Percentiles rank a stretch among this genome's conserved stretches.
phyloP scores from a whole-genome alignment of 352 stramenopile genomes.

The Pythium guiyangense region DNA sequence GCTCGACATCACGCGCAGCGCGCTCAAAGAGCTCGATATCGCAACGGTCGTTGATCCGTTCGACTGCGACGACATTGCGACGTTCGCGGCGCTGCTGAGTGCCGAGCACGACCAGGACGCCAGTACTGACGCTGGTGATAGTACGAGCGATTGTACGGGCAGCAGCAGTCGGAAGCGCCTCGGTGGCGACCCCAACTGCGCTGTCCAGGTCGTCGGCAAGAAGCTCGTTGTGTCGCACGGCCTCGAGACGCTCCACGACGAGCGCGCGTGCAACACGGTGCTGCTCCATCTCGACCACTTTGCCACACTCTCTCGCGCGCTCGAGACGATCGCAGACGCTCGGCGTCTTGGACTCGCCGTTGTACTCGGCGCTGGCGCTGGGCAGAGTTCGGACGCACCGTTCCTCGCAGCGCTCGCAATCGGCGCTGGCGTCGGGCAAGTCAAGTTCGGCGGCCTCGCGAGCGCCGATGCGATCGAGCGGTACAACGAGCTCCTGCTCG shows the following conservation, averaged over 20 bases:
- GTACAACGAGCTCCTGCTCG: conserved; percentile 57
- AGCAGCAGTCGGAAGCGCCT: conserved; percentile 11
- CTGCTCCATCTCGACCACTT: conserved; percentile 52
- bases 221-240: conserved; percentile 27
- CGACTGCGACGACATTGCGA: conserved; percentile 43
- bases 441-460: conserved; percentile 66
- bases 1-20: conserved; percentile 48
- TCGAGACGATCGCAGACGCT: conserved; percentile 39
- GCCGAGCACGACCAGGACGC: conserved; percentile 32
- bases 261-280: conserved; percentile 61
- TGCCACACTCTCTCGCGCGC: conserved; percentile 35
- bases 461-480: conserved; percentile 34
- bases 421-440: conserved; percentile 46
- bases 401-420: conserved; percentile 49
- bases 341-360: conserved; percentile 47
- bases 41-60: conserved; percentile 60
- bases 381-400: conserved; percentile 24
- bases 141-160: neutral
- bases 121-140: neutral
- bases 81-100: conserved; percentile 39
- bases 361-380: conserved; percentile 36
- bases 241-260: conserved; percentile 37
- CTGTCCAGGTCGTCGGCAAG: conserved; percentile 44
- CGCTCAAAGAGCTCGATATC: conserved; percentile 48
- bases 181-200: conserved; percentile 39